phyloP scores from a whole-genome alignment of 1,284 basidiomycete species.

The Sporisorium sorghi region DNA sequence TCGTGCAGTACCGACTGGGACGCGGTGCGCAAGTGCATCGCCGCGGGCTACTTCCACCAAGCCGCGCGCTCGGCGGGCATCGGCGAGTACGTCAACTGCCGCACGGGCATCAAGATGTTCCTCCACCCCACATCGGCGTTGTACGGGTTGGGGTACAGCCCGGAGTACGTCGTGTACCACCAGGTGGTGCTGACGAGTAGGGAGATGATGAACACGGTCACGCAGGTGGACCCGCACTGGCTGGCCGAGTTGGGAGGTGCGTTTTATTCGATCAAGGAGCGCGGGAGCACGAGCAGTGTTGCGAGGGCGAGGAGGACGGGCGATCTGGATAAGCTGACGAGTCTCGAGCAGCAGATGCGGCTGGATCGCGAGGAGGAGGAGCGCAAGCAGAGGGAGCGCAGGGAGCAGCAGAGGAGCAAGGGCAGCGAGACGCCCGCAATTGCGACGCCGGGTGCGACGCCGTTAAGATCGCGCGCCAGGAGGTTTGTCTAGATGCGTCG shows the following conservation, averaged over 20 bases:
- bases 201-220: constrained; percentile 65
- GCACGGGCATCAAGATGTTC: constrained; percentile 86
- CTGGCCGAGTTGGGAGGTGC: constrained; percentile 76
- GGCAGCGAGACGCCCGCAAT: constrained; percentile 31
- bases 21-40: constrained; percentile 94
- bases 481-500: constrained; percentile 11
- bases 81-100: constrained; percentile 96
- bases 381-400: constrained; percentile 23
- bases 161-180: constrained; percentile 96
- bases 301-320: constrained; percentile 76
- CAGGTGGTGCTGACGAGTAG: constrained; percentile 73
- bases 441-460: constrained; percentile 43
- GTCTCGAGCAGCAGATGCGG: constrained; percentile 76
- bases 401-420: constrained; percentile 8
- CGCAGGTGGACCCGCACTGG: constrained; percentile 69
- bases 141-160: constrained; percentile 95
- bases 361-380: constrained; percentile 39
- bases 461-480: constrained; percentile 20
- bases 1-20: constrained; percentile 96
- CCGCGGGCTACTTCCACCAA: constrained; percentile 98
- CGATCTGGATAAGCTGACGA: constrained; percentile 88
- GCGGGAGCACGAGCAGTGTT: constrained; percentile 75
- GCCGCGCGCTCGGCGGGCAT: constrained; percentile 97
- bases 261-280: constrained; percentile 93
- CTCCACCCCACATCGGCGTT: constrained; percentile 95